Base-by-base conservation (phyloP, 768 basidiomycete species). In the Tylopilus intermedius region DNA sequence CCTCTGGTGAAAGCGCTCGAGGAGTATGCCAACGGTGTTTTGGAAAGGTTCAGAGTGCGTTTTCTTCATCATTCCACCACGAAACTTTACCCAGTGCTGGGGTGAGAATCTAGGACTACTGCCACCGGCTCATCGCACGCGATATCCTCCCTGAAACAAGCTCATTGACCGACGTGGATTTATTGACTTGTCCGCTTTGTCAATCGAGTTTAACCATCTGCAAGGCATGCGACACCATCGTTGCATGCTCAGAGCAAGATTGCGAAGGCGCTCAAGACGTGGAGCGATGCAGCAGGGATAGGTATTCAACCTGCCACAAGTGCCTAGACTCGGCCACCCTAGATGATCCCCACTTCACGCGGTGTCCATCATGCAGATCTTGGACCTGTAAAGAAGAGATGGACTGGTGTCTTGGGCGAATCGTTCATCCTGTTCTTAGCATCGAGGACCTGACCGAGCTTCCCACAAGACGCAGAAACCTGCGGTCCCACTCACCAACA, bases 161-260 rank as follows among this genome's bases (percentile, higher is more conserved):
- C 5, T 29, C 42, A 5, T 56, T 53, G 9, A 9, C 6, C 5
- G 4, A 24, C 2, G 52, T 46, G 7, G 27, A 56, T 11, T 18
- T 56, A 26, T n/a, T 43, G 0, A 56, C 51, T 9, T 56, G 55
- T 21, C 47, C 51, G 4, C 47, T 54, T 9, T 56, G 52, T 46
- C 15, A 5, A 29, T 32, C 10, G 27, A 8, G 0, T 22, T 30
- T 56, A 7, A 13, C 1, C 5, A 32, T 35, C 6, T 56, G 51
- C 47, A 1, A 3, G 10, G 3, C 21, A 9, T 50, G 49, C 29
- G n/a, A 35, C 3, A 15, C n/a, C 33, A n/a, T 5, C 5, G 46
- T 47, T 9, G 33, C 33, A 26, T 56, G 51, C 47, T 41, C 30
- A 4, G 37, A 40, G 15, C 0, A 8, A 2, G 6, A 13, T 5